Conservation (phyloP, 2,329 filamentous ascomycete species). For the Claviceps quebecensis region DNA sequence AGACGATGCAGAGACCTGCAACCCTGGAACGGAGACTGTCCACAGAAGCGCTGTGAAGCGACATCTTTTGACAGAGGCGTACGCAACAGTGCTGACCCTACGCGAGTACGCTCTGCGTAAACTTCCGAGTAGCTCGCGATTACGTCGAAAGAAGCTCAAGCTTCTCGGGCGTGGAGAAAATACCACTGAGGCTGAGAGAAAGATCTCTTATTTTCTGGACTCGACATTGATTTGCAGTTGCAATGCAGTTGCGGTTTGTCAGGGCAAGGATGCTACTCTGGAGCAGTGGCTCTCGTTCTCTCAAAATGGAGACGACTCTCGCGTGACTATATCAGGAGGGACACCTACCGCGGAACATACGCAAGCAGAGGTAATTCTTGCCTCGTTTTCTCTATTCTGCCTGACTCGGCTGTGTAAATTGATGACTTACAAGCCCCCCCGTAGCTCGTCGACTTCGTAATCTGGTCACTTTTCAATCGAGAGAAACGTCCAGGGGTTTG, state of each 20-base stretch:
- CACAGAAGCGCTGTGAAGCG: constrained; percentile 27
- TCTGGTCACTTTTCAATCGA: constrained; percentile 63
- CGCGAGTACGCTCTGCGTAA: constrained; percentile 55
- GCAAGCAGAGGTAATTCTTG: constrained; percentile 44
- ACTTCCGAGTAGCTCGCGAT: constrained; percentile 52
- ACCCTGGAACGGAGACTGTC: not conserved
- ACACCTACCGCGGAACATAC: constrained; percentile 31
- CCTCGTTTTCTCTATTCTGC: not conserved
- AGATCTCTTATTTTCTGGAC: constrained; percentile 50
- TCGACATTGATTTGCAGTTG: constrained; percentile 49
- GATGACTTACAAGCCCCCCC: not conserved
- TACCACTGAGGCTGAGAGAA: constrained; percentile 20
- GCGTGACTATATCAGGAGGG: constrained; percentile 36
- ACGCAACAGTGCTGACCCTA: constrained; percentile 49
- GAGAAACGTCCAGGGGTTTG: constrained; percentile 28
- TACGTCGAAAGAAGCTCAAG: constrained; percentile 43
- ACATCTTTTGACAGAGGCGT: constrained; percentile 55
- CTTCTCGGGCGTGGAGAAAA: constrained; percentile 23
- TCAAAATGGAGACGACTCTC: constrained; percentile 45
- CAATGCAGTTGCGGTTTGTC: constrained; percentile 12
- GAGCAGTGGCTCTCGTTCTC: constrained; percentile 47
- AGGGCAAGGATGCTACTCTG: constrained; percentile 26
- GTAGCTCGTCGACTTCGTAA: constrained; percentile 62
- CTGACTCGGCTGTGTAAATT: not conserved
- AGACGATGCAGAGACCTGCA: constrained; percentile 7